phyloP scores from a whole-genome alignment of 2,329 filamentous ascomycete genomes.

The Basipetospora sp. region DNA sequence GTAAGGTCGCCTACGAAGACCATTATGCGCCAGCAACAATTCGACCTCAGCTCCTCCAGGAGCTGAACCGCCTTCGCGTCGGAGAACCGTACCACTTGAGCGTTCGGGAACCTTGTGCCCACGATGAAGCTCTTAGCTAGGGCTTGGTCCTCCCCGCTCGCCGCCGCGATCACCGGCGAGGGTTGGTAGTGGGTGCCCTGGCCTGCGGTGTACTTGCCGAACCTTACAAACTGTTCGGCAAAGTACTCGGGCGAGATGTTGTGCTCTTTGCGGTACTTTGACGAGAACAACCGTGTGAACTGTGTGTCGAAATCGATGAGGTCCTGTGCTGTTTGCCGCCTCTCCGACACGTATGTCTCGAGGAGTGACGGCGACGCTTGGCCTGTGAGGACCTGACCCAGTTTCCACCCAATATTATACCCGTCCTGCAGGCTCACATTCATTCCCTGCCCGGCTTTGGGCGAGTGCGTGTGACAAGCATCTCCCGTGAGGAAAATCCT shows the following conservation, averaged over 20 bases:
- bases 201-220: constrained; percentile 45
- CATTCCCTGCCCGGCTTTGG: constrained; percentile 55
- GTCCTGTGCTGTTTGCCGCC: constrained; percentile 43
- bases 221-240: constrained; percentile 39
- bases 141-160: constrained; percentile 13
- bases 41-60: constrained; percentile 32
- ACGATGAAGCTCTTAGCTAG: constrained; percentile 22
- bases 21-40: constrained; percentile 30
- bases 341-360: constrained; percentile 31
- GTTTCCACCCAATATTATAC: constrained; percentile 42
- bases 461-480: constrained; percentile 39
- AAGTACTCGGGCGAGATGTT: constrained; percentile 34
- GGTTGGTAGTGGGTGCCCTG: constrained; percentile 39
- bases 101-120: constrained; percentile 42
- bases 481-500: constrained; percentile 57
- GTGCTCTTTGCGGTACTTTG: constrained; percentile 21
- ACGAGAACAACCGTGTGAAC: constrained; percentile 37
- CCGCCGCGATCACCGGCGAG: constrained; percentile 27
- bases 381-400: constrained; percentile 26
- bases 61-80: constrained; percentile 44
- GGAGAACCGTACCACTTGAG: constrained; percentile 43
- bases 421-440: constrained; percentile 54
- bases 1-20: constrained; percentile 43
- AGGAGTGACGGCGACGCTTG: constrained; percentile 24
- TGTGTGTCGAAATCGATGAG: constrained; percentile 46